Percentiles rank a stretch among this genome's conserved stretches.
Evolutionary conservation across 2,329 filamentous ascomycete genomes (phyloP).

Genomic region (Calonectria ilicicola): DNA sequence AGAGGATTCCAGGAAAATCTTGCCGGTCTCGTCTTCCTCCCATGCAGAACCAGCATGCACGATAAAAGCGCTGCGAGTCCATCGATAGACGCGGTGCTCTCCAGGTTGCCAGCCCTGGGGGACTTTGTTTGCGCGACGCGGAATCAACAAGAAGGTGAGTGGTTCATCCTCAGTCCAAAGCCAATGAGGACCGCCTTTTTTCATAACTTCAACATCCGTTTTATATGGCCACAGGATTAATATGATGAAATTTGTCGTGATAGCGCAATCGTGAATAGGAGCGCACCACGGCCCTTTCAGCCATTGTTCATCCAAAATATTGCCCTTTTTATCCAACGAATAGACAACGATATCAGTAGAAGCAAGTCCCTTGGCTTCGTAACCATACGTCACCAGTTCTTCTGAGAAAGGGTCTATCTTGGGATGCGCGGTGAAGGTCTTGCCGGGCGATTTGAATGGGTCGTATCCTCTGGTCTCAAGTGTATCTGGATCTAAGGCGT

Average conservation of each 20-base stretch:
- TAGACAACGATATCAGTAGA: neutral
- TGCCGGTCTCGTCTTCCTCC: too few species aligned
- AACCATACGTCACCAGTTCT: neutral
- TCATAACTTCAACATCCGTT: neutral
- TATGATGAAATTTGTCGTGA: neutral
- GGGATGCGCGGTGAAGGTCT: neutral
- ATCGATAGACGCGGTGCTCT: too few species aligned
- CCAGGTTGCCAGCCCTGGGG: too few species aligned
- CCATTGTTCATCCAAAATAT: neutral
- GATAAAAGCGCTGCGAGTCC: too few species aligned
- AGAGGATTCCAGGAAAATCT: too few species aligned
- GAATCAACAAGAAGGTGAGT: too few species aligned
- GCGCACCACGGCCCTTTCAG: neutral
- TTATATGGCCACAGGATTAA: neutral
- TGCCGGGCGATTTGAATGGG: neutral
- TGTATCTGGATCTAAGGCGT: neutral
- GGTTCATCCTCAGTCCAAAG: neutral
- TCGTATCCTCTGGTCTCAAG: neutral
- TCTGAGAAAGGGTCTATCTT: neutral
- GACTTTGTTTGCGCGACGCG: too few species aligned
- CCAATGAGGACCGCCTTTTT: neutral
- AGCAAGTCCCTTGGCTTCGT: neutral
- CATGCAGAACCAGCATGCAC: too few species aligned
- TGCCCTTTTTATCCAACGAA: neutral
- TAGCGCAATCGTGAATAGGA: neutral